A percentile compares a stretch with the other conserved stretches of the same genome.
Evolutionary conservation across 352 stramenopile genomes (phyloP).

Genomic region (Achlya hypogyna): DNA sequence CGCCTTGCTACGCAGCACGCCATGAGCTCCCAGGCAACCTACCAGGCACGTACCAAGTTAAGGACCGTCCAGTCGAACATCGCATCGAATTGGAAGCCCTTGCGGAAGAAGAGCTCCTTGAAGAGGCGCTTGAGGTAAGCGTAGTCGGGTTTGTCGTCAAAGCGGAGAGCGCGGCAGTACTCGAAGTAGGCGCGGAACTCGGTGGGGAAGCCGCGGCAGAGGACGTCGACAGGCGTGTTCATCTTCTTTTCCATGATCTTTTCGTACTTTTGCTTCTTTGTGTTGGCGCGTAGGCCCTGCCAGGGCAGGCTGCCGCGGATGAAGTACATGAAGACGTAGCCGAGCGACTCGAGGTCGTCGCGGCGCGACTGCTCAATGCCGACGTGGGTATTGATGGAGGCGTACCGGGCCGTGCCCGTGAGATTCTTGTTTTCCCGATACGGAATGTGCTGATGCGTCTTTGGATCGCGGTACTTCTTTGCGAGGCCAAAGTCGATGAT

Average conservation of each 20-base stretch:
- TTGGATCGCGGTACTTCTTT: conserved; percentile 86
- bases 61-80: conserved; percentile 99
- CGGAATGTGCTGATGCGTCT: conserved; percentile 85
- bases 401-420: conserved; percentile 96
- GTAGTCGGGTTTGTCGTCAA: conserved; percentile 86
- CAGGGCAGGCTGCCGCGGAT: conserved; percentile 92
- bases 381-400: conserved; percentile 98
- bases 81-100: conserved; percentile 98
- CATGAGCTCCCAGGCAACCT: neutral
- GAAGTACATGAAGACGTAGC: conserved; percentile 93
- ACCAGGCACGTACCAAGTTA: conserved; percentile 40
- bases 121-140: conserved; percentile 93
- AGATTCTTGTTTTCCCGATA: conserved; percentile 88
- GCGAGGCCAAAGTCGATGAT: conserved; percentile 86
- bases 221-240: conserved; percentile 86
- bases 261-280: conserved; percentile 94
- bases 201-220: conserved; percentile 91
- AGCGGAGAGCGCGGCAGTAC: conserved; percentile 74
- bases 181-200: conserved; percentile 98
- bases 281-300: conserved; percentile 96
- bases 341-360: conserved; percentile 97
- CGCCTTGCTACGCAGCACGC: neutral
- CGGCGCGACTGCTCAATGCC: conserved; percentile 96
- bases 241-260: conserved; percentile 99
- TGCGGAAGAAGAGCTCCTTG: conserved; percentile 98